Base-by-base conservation (phyloP, 2,329 filamentous ascomycete species). In the Fusarium buharicum region DNA sequence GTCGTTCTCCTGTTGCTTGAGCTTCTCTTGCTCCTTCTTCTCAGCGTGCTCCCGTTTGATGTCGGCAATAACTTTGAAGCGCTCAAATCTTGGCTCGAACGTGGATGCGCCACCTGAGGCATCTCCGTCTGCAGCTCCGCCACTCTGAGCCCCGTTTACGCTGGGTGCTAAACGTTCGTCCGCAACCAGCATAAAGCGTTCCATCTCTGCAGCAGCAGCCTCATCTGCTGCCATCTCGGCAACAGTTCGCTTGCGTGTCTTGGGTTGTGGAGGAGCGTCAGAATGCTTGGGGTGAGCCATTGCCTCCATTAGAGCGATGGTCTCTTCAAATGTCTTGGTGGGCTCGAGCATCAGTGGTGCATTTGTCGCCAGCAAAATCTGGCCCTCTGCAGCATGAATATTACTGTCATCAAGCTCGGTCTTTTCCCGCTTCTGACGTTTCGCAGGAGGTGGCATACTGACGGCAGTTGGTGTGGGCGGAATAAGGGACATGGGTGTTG, bases 191-290 rank as follows among this genome's bases (percentile, higher is more conserved):
- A 99, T 95, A 67, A 92, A 96, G 41, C 92, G 86, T 76, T 99
- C 93, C 64, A 92, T 88, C 56, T 93, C 91, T 18, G 93, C 94
- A 1, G 93, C 92, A 57, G 92, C 84, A 1, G 95, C 94, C 77
- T 99, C 93, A 72, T 99, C 95, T 8, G 94, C 94, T 9, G 92
- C 95, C 80, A 98, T 87, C 73, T 99, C 94, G 9, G 95, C 95
- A 16, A 96, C 89, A 0, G 95, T 99, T 61, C 94, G 88, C 82
- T 99, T 98, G 54, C 95, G 84, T 8, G 89, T 89, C 81, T 97
- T 97, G 4, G 93, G 93, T 58, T 90, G 85, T 1, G 95, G 94
- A 10, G 92, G 89, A 38, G 86, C 81, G 45, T 90, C 86, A 27
- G 86, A 85, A 74, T 97, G 91, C 52, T 92, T 86, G 7, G 93